Evolutionary conservation across 179 eudicot genomes (phyloP), one percentile per base, ranked within the genome.

Genomic region (Silene noctiflora): DNA sequence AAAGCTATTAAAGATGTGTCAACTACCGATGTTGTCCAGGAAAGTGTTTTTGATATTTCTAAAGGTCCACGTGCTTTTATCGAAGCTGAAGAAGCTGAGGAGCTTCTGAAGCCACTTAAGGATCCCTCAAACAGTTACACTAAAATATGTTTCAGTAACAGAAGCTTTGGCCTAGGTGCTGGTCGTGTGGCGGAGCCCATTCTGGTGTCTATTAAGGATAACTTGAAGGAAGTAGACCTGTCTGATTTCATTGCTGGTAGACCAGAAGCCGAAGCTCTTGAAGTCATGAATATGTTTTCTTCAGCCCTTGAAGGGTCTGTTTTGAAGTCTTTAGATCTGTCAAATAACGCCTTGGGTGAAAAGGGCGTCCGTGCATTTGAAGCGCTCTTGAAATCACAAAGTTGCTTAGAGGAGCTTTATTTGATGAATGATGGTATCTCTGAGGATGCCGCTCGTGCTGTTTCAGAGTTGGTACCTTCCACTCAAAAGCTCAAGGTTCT

Each of bases 191-290:
- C 90, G 7, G 89, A 74, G 25, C 87, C 91, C 21, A 85, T 86
- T 61, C 80, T 89, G 78, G 75, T 81, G 27, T 81, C 90, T 24
- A 72, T 88, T 11, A 88, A 83, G 84, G 81, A 83, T 78, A 86
- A 88, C 44, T 53, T 90, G 67, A 87, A 84, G 78, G 89, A 84
- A 75, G 91, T 90, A 6, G 90, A 88, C 67, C 79, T 90, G 19
- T 90, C 91, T 21, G 94, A 90, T 84, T 87, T 90, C 63, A 85
- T 88, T 75, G 94, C 91, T 13, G 91, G 91, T 17, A 85, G 94
- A 76, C 88, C 91, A 17, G 94, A 90, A 81, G 86, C 75, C 0
- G 94, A 90, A 79, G 94, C 94, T 53, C 84, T 90, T 60, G 89
- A 89, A 56, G 94, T 89, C 58, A 89, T 89, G 90, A 85, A 77